A percentile compares a stretch with the other conserved stretches of the same genome.
phyloP scores from a whole-genome alignment of 129 eudicot genomes.

The Scalesia atractyloides region DNA sequence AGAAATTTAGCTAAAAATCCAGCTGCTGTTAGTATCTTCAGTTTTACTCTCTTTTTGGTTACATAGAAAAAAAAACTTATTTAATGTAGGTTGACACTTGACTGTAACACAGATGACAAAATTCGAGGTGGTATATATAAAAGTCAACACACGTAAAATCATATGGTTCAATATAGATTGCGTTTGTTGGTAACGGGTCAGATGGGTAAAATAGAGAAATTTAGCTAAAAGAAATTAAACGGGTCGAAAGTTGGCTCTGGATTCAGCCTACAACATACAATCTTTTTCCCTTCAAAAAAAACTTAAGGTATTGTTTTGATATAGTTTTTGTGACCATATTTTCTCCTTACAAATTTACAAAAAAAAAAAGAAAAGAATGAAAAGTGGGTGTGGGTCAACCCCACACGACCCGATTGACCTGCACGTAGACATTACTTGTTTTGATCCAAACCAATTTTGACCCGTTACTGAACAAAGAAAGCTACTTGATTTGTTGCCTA shows the following conservation, averaged over 20 bases:
- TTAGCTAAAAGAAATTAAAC: not conserved
- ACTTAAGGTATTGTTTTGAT: not conserved
- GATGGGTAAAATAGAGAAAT: not conserved
- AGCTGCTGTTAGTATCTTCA: slow-evolving; percentile 65
- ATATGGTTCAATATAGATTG: not conserved
- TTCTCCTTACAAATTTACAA: not conserved
- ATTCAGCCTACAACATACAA: not conserved
- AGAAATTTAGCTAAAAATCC: slow-evolving; percentile 66
- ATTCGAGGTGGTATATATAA: not conserved
- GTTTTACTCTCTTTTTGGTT: not conserved
- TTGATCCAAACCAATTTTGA: slow-evolving; percentile 4
- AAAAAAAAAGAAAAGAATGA: not conserved
- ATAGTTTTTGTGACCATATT: not conserved
- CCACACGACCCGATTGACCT: not conserved
- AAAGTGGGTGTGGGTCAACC: not conserved
- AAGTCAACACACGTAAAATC: not conserved
- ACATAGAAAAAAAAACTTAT: not conserved
- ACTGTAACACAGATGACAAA: not conserved
- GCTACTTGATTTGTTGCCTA: not conserved
- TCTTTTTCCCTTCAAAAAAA: not conserved
- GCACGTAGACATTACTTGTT: not conserved
- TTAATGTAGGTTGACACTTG: not conserved
- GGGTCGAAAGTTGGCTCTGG: not conserved
- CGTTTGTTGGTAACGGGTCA: not conserved
- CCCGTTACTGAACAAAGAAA: not conserved